Base-by-base conservation (phyloP, 176 grass and related monocot species). In the Oryza meyeriana region DNA sequence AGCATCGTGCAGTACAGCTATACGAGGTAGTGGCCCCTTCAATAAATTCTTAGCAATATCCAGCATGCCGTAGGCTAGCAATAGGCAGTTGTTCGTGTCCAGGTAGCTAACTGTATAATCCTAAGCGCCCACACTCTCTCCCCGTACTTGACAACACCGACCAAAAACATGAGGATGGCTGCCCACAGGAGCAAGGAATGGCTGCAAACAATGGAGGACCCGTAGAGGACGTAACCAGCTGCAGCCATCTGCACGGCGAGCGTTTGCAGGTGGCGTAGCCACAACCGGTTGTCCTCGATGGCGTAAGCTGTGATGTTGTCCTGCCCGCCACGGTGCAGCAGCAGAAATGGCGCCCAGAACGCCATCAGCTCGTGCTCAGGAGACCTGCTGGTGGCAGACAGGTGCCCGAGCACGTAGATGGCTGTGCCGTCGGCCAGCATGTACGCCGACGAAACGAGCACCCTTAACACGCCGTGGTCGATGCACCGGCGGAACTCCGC, bases 381-480 rank as follows among this genome's bases (percentile, higher is more conserved):
- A 3, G 64, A 80, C 8, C 12, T 26, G 45, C 28, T 28, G 12
- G 45, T 16, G 12, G 50, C 77, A 4, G 77, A 34, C 1, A 80
- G 13, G 64, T 80, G 77, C 41, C 77, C 77, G 0, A 79, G 62
- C 28, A 50, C 62, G 18, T 66, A 79, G 18, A 66, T 66, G 1
- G 62, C 76, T 2, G 42, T 66, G 20, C 22, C 22, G 22, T 80
- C 44, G 3, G 77, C 77, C 18, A 80, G 7, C 77, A 55, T 50
- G 77, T 80, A 80, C 1, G 77, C 77, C 1, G 77, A 68, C 77
- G 63, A 80, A 22, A 28, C 3, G 5, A 80, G 10, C 1, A 55
- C 0, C 18, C 22, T 52, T 17, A 68, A 12, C 29, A 55, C 30
- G 12, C 30, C 44, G 12, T 42, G 52, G 44, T 80, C 77, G 0